Percentiles rank a stretch among this genome's conserved stretches.
Conservation (phyloP, 768 basidiomycete species). For the Tephrocybe sp. region DNA sequence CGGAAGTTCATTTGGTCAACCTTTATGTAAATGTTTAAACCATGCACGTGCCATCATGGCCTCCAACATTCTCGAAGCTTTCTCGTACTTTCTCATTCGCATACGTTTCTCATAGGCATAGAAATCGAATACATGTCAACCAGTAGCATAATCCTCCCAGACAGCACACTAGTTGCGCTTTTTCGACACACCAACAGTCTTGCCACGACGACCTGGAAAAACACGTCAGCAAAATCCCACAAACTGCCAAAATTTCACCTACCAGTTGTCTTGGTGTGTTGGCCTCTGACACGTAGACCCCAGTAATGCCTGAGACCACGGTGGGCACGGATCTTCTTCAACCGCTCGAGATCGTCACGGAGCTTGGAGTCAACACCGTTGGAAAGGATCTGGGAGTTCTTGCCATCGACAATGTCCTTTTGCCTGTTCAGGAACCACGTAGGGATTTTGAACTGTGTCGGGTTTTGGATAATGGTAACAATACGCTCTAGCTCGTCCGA, state of each 20-base stretch:
- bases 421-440: slow-evolving; percentile 99
- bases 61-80: too few relatives aligned
- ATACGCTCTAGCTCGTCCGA: slow-evolving; percentile 99
- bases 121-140: slow-evolving; percentile 15
- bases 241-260: slow-evolving; percentile 22
- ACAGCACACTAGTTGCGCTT: slow-evolving; percentile 55
- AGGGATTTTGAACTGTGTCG: slow-evolving; percentile 99
- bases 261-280: slow-evolving; percentile 99
- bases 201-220: slow-evolving; percentile 80
- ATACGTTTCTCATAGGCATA: slow-evolving; percentile 12
- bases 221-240: slow-evolving; percentile 1
- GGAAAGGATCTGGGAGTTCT: slow-evolving; percentile 92
- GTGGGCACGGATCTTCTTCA: slow-evolving; percentile 99
- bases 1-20: too few relatives aligned
- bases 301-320: slow-evolving; percentile 91
- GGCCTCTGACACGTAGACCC: slow-evolving; percentile 94
- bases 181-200: slow-evolving; percentile 96
- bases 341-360: slow-evolving; percentile 94
- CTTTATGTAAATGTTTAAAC: too few relatives aligned
- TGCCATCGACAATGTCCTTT: slow-evolving; percentile 96
- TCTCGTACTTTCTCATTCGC: background rate
- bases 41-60: slow-evolving; percentile 12
- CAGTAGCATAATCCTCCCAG: slow-evolving; percentile 10
- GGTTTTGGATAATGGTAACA: slow-evolving; percentile 99
- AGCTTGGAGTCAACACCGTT: slow-evolving; percentile 97